phyloP scores from a whole-genome alignment of 768 basidiomycete species.

The Tephrocybe sp. region DNA sequence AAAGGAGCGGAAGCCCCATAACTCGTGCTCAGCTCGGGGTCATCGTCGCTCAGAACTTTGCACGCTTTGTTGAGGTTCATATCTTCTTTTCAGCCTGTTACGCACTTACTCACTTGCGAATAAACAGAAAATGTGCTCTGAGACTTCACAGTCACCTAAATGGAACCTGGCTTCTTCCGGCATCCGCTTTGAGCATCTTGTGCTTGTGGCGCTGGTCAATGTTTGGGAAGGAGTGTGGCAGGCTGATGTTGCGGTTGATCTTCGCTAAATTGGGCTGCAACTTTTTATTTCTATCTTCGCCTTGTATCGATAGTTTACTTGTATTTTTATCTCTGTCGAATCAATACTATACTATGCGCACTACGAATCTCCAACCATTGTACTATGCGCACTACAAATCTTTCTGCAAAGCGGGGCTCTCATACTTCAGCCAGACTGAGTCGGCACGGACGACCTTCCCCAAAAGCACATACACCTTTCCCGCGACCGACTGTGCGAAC shows the following conservation, averaged over 20 bases:
- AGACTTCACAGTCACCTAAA: constrained; percentile 21
- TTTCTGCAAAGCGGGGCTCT: no score
- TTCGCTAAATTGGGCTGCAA: neutral
- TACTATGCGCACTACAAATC: no score
- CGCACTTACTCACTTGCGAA: neutral
- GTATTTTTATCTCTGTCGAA: no score
- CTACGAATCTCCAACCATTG: no score
- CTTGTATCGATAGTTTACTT: neutral
- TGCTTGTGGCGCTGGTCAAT: constrained; percentile 6
- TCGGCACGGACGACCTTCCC: no score
- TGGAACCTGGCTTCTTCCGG: constrained; percentile 35
- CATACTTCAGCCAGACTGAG: no score
- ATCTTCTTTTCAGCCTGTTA: neutral
- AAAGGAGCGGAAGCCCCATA: constrained; percentile 31
- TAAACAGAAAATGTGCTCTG: constrained; percentile 28
- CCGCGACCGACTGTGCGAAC: no score
- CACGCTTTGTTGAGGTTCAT: constrained; percentile 40
- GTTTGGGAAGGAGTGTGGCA: constrained; percentile 13
- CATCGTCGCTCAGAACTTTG: constrained; percentile 35
- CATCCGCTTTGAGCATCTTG: constrained; percentile 29
- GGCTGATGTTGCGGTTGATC: constrained; percentile 9
- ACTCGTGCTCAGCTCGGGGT: constrained; percentile 44
- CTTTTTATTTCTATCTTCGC: neutral
- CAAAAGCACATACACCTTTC: no score
- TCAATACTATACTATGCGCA: no score